A percentile compares a stretch with the other conserved stretches of the same genome.
These are phyloP conservation scores for Cucurbita pepo DNA, from an alignment of 306 rosid genomes.

Conservation along the genomic window DNA sequence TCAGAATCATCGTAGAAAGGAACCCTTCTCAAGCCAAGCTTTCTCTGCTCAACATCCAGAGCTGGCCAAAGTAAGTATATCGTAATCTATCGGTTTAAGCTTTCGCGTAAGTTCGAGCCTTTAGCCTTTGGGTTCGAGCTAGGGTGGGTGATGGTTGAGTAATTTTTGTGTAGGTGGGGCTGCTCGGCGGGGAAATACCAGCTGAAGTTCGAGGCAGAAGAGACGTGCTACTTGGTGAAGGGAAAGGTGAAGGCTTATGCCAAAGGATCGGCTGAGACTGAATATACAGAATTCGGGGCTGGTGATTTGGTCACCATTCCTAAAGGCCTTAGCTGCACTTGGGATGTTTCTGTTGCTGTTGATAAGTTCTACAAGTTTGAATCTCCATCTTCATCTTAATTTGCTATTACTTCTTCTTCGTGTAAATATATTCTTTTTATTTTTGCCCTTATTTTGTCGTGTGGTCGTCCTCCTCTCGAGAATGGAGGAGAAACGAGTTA, in stretches of 20 bases:
- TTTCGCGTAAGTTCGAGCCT: neutral
- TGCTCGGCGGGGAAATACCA: slow-evolving; percentile 93
- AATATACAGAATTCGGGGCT: slow-evolving; percentile 74
- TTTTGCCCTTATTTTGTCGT: too few relatives aligned
- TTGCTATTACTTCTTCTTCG: neutral
- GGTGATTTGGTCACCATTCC: slow-evolving; percentile 87
- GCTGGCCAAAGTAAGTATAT: slow-evolving; percentile 77
- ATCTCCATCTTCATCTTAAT: slow-evolving; percentile 14
- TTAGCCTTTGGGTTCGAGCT: too few relatives aligned
- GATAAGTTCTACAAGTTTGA: slow-evolving; percentile 92
- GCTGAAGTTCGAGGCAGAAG: slow-evolving; percentile 85
- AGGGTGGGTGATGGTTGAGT: too few relatives aligned
- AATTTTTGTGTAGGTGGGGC: slow-evolving; percentile 53
- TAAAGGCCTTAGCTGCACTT: slow-evolving; percentile 88
- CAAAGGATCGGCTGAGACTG: slow-evolving; percentile 30
- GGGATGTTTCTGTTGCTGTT: slow-evolving; percentile 90
- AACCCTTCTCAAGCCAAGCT: slow-evolving; percentile 71
- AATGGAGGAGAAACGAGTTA: too few relatives aligned
- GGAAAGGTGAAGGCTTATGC: slow-evolving; percentile 82
- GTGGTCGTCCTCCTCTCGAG: too few relatives aligned
- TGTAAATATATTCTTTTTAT: too few relatives aligned
- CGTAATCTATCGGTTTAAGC: neutral
- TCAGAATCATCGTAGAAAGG: slow-evolving; percentile 56
- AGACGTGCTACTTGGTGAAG: slow-evolving; percentile 72
- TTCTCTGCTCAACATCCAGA: slow-evolving; percentile 59